Evolutionary conservation across 352 stramenopile species (phyloP).

Genomic region (Globisporangium megalacanthum): DNA sequence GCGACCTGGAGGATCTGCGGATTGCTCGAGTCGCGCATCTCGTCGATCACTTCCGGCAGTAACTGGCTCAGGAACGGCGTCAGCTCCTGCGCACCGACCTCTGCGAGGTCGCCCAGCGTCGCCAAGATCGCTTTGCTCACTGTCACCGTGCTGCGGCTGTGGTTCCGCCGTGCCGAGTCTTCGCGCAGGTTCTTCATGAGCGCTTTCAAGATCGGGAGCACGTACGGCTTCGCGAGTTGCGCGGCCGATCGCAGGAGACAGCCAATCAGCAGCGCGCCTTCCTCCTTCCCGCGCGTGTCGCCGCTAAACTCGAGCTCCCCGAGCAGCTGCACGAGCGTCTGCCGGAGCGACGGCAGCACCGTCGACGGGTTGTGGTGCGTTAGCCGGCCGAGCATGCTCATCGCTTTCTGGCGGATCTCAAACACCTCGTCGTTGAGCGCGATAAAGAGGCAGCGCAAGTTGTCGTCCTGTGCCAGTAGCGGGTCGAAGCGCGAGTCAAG

Average conservation of each 20-base stretch:
- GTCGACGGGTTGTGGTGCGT: slow-evolving; percentile 82
- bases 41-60: slow-evolving; percentile 82
- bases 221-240: slow-evolving; percentile 77
- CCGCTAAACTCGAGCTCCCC: slow-evolving; percentile 83
- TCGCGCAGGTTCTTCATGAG: slow-evolving; percentile 86
- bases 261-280: slow-evolving; percentile 75
- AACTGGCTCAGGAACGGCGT: slow-evolving; percentile 81
- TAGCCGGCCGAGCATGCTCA: slow-evolving; percentile 83
- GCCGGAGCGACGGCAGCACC: slow-evolving; percentile 73
- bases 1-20: slow-evolving; percentile 80
- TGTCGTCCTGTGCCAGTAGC: slow-evolving; percentile 75
- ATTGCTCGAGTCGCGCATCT: slow-evolving; percentile 83
- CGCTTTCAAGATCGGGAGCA: slow-evolving; percentile 78
- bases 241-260: slow-evolving; percentile 75
- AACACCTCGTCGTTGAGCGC: slow-evolving; percentile 85
- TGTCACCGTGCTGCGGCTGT: slow-evolving; percentile 68
- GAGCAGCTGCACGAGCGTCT: slow-evolving; percentile 83
- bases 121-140: slow-evolving; percentile 83
- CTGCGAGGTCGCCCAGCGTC: slow-evolving; percentile 74
- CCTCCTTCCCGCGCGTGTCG: slow-evolving; percentile 75
- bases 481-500: slow-evolving; percentile 80
- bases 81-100: slow-evolving; percentile 72
- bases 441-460: slow-evolving; percentile 83
- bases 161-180: slow-evolving; percentile 62
- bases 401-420: slow-evolving; percentile 84